Base-by-base conservation (phyloP, 108 stramenopile genomes). In the Cyclotella choctawhatcheeana region DNA sequence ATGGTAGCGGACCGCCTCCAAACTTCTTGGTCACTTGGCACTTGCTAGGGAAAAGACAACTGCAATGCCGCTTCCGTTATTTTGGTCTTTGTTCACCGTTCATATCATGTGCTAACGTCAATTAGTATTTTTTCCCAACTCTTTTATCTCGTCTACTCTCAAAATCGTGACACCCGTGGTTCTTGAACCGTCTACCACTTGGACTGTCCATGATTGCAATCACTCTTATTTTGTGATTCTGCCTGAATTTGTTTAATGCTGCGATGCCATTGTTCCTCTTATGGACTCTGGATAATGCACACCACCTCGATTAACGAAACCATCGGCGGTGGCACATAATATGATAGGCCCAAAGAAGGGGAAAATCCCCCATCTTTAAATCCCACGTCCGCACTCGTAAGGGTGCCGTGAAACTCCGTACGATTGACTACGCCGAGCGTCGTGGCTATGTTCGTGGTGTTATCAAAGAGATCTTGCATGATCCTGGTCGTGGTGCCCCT, bases 401-500 rank as follows among this genome's bases (percentile, higher is more conserved):
- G 95, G 98, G 98, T 52, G 95, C 99, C 65, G 97, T 97, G 52
- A 97, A 97, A 92, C 96, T 98, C 65, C 96, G 98, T 76, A 56
- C 88, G 54, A 79, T 96, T 44, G 99, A 99, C 89, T 99, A 93
- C 80, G 96, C 97, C 58, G 99, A 99, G 72, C 93, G 91, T 82
- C 89, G 93, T 54, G 98, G 99, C 40, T 99, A 99, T 93, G 94
- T 97, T 82, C 96, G 97, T 74, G 99, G 99, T 64, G 95, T 98
- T 48, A 86, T 99, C 70, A 98, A 97, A 89, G 98, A 98, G 77
- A 98, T 99, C 86, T 67, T 97, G 72, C 99, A 99, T 68, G 99
- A 99, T 73, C 94, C 98, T 54, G 98, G 98, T 65, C 86, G 99
- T 71, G 99, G 99, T 62, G 99, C 99, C 18, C 99, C 99, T 67